Percentiles rank a stretch among this genome's conserved stretches.
Conservation (phyloP, 495 filamentous ascomycete genomes). For the Astrocystis sublimbata region DNA sequence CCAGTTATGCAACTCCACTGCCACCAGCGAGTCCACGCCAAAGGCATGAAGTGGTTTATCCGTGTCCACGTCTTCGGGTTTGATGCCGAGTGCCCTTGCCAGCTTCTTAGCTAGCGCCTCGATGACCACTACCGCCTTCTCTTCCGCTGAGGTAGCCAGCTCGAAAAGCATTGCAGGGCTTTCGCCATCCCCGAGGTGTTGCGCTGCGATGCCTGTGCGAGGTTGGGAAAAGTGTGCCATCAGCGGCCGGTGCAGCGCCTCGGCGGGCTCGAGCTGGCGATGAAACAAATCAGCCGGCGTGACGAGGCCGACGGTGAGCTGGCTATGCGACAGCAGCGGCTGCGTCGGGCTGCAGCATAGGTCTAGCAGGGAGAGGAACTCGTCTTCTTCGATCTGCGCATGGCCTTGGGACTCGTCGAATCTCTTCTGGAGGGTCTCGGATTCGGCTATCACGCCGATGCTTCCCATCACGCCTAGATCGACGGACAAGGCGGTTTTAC, state of each 20-base stretch:
- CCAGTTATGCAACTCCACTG: constrained; percentile 58
- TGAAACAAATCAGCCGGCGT: background rate
- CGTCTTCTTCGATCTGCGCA: constrained; percentile 12
- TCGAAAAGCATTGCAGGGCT: constrained; percentile 6
- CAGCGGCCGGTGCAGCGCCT: constrained; percentile 13
- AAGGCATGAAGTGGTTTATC: constrained; percentile 35
- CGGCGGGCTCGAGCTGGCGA: background rate
- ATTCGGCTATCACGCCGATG: constrained; percentile 30
- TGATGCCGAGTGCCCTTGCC: constrained; percentile 27
- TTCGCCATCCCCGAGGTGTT: background rate
- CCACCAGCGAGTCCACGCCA: constrained; percentile 56
- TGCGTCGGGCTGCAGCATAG: constrained; percentile 26
- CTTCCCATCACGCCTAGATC: constrained; percentile 43
- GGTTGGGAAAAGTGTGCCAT: constrained; percentile 4
- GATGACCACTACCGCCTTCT: constrained; percentile 23
- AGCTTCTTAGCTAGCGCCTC: constrained; percentile 25
- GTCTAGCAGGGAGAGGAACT: constrained; percentile 34
- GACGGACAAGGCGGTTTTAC: constrained; percentile 35
- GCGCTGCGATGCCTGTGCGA: constrained; percentile 9
- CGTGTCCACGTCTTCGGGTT: constrained; percentile 32
- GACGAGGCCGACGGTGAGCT: constrained; percentile 2
- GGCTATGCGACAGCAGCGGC: constrained; percentile 1
- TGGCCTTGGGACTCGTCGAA: constrained; percentile 6
- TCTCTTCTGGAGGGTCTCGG: background rate
- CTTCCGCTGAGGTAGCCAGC: constrained; percentile 13